These are phyloP conservation scores for Artemisia annua DNA, from an alignment of 129 eudicot genomes.

Conservation along the genomic window DNA sequence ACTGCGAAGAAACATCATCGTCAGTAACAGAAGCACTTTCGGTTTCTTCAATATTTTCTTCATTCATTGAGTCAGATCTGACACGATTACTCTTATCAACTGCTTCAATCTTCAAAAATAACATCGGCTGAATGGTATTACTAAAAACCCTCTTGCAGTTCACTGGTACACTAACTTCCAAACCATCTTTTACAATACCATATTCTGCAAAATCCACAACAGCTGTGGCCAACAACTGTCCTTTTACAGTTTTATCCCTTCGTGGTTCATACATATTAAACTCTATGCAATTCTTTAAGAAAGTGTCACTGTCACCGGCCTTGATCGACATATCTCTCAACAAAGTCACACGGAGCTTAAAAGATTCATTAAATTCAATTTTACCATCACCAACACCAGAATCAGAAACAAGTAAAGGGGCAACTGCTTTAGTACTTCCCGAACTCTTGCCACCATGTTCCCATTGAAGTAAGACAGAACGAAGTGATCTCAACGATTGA, in stretches of 20 bases:
- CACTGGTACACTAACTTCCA: slow-evolving; percentile 63
- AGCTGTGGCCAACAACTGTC: slow-evolving; percentile 81
- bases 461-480: slow-evolving; percentile 81
- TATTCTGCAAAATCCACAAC: slow-evolving; percentile 79
- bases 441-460: slow-evolving; percentile 67
- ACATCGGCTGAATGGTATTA: slow-evolving; percentile 68
- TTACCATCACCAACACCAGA: slow-evolving; percentile 71
- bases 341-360: slow-evolving; percentile 60
- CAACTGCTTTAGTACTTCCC: slow-evolving; percentile 67
- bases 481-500: slow-evolving; percentile 69
- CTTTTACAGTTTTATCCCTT: slow-evolving; percentile 69
- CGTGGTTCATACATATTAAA: slow-evolving; percentile 83
- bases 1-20: slow-evolving; percentile 80
- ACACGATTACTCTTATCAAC: slow-evolving; percentile 49
- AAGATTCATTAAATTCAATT: slow-evolving; percentile 73
- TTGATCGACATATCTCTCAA: slow-evolving; percentile 57
- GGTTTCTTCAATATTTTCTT: slow-evolving; percentile 76
- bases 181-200: slow-evolving; percentile 62
- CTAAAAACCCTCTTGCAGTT: slow-evolving; percentile 78
- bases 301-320: slow-evolving; percentile 52
- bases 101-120: slow-evolving; percentile 56
- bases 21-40: slow-evolving; percentile 64
- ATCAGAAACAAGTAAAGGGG: slow-evolving; percentile 60
- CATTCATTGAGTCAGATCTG: slow-evolving; percentile 48
- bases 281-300: slow-evolving; percentile 69